These are phyloP conservation scores for Coemansia sp. DNA, from an alignment of 192 early-diverging fungal genomes.

Conservation along the genomic window DNA sequence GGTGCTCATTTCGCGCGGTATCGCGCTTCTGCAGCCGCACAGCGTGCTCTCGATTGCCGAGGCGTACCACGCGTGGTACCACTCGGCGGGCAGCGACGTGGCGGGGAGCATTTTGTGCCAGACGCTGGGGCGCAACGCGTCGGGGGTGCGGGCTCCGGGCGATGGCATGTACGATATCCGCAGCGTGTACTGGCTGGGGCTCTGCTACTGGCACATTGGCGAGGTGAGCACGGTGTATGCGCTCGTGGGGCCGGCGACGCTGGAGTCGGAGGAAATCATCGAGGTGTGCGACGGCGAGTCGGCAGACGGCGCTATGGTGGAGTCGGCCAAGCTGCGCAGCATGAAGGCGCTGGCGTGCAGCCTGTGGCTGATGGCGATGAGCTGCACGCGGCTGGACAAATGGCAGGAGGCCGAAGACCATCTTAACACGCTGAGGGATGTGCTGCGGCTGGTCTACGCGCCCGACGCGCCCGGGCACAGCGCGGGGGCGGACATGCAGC, in stretches of 20 bases:
- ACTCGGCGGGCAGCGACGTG: conserved; percentile 19
- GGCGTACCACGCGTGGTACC: conserved; percentile 50
- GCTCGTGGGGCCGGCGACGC: conserved; percentile 20
- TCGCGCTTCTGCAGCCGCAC: conserved; percentile 39
- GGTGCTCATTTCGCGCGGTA: conserved; percentile 39
- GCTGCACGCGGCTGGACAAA: conserved; percentile 49
- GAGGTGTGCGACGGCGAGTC: conserved; percentile 5
- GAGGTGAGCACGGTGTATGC: conserved; percentile 36
- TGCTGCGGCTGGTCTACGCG: conserved; percentile 15
- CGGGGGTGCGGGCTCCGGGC: background rate
- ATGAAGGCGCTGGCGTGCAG: conserved; percentile 46
- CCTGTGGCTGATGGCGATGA: conserved; percentile 43
- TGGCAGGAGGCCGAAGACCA: conserved; percentile 56
- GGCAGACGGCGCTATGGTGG: background rate
- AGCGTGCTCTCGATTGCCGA: conserved; percentile 44
- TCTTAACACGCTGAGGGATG: conserved; percentile 17
- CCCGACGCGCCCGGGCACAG: conserved; percentile 23
- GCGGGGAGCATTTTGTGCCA: conserved; percentile 41
- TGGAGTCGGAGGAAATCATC: conserved; percentile 35
- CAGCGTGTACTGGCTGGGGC: conserved; percentile 51
- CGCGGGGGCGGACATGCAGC: conserved; percentile 18
- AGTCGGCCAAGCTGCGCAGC: conserved; percentile 15
- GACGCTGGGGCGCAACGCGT: conserved; percentile 13
- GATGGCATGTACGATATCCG: conserved; percentile 29
- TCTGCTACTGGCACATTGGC: conserved; percentile 53